phyloP scores from a whole-genome alignment of 331 rosid genomes.

The Malus hybrid region DNA sequence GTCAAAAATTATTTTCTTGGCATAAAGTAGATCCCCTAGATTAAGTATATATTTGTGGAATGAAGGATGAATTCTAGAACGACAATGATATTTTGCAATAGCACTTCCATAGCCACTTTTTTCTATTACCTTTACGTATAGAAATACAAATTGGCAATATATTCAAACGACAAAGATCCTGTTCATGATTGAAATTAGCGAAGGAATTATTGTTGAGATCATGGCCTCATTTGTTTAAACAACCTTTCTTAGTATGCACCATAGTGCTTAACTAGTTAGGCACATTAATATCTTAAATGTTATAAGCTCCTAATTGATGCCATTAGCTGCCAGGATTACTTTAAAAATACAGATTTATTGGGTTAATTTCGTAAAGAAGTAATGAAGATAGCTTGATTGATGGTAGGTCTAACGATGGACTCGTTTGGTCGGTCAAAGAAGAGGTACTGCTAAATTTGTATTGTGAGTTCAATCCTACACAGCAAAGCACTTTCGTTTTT shows the following conservation, averaged over 20 bases:
- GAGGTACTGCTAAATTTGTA: background rate
- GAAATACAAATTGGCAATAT: background rate
- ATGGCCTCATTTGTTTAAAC: background rate
- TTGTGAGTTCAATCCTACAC: conserved; percentile 1
- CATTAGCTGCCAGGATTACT: background rate
- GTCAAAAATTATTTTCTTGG: background rate
- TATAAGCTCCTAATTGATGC: background rate
- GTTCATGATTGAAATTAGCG: background rate
- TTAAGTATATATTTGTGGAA: background rate
- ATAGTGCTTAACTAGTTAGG: background rate
- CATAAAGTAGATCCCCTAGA: background rate
- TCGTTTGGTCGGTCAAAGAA: conserved; percentile 18
- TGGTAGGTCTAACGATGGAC: background rate
- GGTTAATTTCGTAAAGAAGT: background rate
- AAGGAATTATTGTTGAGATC: conserved; percentile 6
- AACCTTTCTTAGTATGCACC: background rate
- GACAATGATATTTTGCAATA: background rate
- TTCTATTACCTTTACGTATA: background rate
- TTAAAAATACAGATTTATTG: background rate
- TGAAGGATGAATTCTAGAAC: background rate
- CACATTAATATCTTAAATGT: background rate
- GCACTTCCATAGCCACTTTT: conserved; percentile 1
- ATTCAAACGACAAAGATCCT: background rate
- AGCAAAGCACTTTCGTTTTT: conserved; percentile 2
- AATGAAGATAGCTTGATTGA: background rate